Conservation (phyloP, 345 rosid genomes). For the Combretum micranthum region DNA sequence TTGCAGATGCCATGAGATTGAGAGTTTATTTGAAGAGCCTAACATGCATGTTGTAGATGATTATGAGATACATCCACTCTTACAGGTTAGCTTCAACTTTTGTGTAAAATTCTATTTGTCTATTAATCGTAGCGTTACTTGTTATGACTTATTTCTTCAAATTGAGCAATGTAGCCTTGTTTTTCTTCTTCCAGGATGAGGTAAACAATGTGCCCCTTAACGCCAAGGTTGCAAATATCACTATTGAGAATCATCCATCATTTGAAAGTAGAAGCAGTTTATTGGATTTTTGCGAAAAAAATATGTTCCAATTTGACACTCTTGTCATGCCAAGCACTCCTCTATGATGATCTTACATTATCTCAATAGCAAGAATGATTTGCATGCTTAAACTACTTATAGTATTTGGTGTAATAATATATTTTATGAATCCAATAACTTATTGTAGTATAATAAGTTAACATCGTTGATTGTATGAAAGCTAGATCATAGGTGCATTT, state of each 20-base stretch:
- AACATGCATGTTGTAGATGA: conserved; percentile 16
- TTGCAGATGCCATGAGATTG: conserved; percentile 45
- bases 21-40: conserved; percentile 18
- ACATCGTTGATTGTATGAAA: no score
- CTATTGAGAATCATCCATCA: conserved; percentile 23
- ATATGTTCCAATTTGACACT: conserved; percentile 51
- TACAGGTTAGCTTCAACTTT: conserved; percentile 30
- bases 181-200: conserved; percentile 23
- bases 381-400: conserved; percentile 17
- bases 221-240: conserved; percentile 41
- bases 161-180: not conserved
- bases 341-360: conserved; percentile 71
- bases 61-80: conserved; percentile 44
- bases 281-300: conserved; percentile 43
- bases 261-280: conserved; percentile 50
- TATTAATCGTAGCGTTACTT: conserved; percentile 1
- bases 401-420: no score
- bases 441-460: no score
- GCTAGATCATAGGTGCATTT: no score
- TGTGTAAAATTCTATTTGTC: not conserved
- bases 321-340: conserved; percentile 73
- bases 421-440: no score
- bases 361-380: conserved; percentile 25
- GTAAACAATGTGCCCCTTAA: conserved; percentile 33
- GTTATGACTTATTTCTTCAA: not conserved